Conservation (phyloP, 2,329 filamentous ascomycete species). For the Aphanoascus verrucosus region DNA sequence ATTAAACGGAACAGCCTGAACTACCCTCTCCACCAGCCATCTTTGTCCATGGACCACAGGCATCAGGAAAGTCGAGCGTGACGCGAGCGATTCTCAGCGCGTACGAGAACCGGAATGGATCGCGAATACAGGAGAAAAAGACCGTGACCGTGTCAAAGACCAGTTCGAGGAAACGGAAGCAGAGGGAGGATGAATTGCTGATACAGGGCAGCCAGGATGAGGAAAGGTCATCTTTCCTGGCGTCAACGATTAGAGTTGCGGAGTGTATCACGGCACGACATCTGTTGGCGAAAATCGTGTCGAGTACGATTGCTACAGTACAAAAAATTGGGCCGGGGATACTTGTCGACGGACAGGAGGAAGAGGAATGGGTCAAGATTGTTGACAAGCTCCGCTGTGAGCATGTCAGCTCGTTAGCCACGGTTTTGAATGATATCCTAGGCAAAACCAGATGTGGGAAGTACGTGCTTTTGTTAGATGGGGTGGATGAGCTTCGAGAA, state of each 20-base stretch:
- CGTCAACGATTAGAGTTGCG: slow-evolving; percentile 34
- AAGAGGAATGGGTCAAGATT: slow-evolving; percentile 36
- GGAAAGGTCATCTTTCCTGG: slow-evolving; percentile 19
- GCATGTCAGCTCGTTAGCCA: slow-evolving; percentile 63
- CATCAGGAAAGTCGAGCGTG: slow-evolving; percentile 75
- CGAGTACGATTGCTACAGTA: slow-evolving; percentile 29
- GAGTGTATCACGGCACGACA: slow-evolving; percentile 40
- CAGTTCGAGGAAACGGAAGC: neutral
- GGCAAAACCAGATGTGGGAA: slow-evolving; percentile 32
- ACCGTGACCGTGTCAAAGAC: neutral
- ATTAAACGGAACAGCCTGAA: slow-evolving; percentile 20
- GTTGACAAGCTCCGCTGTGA: slow-evolving; percentile 57
- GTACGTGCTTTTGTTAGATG: slow-evolving; percentile 79
- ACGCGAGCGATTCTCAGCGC: slow-evolving; percentile 53
- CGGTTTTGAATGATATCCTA: slow-evolving; percentile 50
- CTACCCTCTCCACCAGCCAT: slow-evolving; percentile 62
- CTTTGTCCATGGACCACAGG: slow-evolving; percentile 72
- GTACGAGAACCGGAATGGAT: slow-evolving; percentile 32
- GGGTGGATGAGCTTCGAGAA: slow-evolving; percentile 74
- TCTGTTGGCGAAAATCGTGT: slow-evolving; percentile 37
- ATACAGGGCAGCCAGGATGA: slow-evolving; percentile 2
- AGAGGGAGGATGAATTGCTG: neutral
- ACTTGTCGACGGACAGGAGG: slow-evolving; percentile 9
- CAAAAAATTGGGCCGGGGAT: slow-evolving; percentile 12
- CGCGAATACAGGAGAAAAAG: neutral